Evolutionary conservation across 768 basidiomycete species (phyloP), one percentile per base, ranked within the genome.

Genomic region (Rhizopogon vinicolor): DNA sequence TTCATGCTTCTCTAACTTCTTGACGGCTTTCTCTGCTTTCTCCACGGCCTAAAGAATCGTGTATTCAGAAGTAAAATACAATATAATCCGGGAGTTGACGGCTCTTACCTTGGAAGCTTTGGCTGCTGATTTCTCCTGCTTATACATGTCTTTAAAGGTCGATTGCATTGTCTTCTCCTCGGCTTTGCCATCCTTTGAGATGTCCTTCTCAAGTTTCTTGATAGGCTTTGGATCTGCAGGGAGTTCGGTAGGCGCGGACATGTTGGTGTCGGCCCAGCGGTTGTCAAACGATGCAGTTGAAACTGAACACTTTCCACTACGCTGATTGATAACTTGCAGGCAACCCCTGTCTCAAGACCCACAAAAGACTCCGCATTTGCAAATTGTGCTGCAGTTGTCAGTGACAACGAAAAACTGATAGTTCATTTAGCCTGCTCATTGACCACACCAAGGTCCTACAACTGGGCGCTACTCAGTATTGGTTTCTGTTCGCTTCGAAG

Each of bases 1-100:
- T 65, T 87, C 83, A 48, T 72, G 70, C 61, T 76, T 75, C 57
- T 78, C 74, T 49, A 78, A 69, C 63, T 82, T 84, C 39, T 75
- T 74, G 56, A 75, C 68, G 5, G 67, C 54, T 61, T 79, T 77
- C 43, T 76, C 72, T 8, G 79, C 75, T 60, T 81, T 80, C n/a
- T 75, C 70, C 19, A 68, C 71, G 4, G 66, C 68, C 81, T 83
- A 13, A 18, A 44, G 5, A 44, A 52, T 29, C 22, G 35, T 10
- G 13, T 13, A 5, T 5, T 59, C 13, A 41, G 48, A 22, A 41
- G n/a, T 42, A 5, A 41, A 25, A 58, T 19, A 33, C 22, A 39
- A 31, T 7, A 19, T 10, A 22, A 8, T 28, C 44, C 25, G 25
- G 37, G 25, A 42, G 33, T 19, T 16, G 31, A 7, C 4, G 5